Conservation (phyloP, 176 grass and related monocot species). For the Musa acuminata region DNA sequence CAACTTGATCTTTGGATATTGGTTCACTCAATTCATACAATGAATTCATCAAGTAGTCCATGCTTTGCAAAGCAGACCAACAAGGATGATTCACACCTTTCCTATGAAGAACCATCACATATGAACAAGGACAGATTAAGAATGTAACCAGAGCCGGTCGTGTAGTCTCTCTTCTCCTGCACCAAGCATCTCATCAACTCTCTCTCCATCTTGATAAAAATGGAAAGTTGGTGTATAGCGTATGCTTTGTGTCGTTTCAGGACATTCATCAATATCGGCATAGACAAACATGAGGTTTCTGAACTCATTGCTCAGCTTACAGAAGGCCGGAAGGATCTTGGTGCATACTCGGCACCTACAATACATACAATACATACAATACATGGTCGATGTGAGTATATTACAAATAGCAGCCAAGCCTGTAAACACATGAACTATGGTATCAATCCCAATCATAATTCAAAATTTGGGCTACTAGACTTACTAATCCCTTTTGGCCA, state of each 20-base stretch:
- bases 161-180: constrained; percentile 69
- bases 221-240: constrained; percentile 88
- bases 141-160: constrained; percentile 89
- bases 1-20: no score
- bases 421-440: no score
- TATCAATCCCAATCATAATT: no score
- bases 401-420: not conserved
- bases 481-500: no score
- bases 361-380: constrained; percentile 16
- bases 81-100: no score
- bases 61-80: no score
- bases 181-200: constrained; percentile 80
- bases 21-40: no score
- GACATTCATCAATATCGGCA: constrained; percentile 82
- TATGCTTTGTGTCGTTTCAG: constrained; percentile 64
- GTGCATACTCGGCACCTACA: constrained; percentile 64
- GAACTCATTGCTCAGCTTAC: constrained; percentile 68
- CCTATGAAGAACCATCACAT: no score
- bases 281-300: constrained; percentile 74
- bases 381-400: not conserved
- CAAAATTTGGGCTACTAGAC: no score
- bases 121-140: constrained; percentile 5
- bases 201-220: constrained; percentile 74
- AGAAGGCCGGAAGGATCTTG: constrained; percentile 64
- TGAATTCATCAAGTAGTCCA: no score